A percentile compares a stretch with the other conserved stretches of the same genome.
Evolutionary conservation across 176 grass and related monocot species (phyloP).

Genomic region (Oryza coarctata): DNA sequence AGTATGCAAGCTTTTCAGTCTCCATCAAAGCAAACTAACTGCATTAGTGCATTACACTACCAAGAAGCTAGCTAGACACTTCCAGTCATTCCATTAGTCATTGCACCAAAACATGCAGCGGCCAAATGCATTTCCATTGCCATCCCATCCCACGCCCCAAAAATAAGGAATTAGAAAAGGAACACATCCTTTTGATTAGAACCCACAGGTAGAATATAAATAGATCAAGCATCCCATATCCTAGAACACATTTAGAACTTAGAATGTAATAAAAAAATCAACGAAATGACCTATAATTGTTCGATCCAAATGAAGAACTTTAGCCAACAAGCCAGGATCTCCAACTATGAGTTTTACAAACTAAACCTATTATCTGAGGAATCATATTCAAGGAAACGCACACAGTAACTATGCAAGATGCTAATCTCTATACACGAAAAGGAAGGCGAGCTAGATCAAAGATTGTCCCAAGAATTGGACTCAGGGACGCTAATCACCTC

Average conservation of each 20-base stretch:
- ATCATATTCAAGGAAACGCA: neutral
- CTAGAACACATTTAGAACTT: neutral
- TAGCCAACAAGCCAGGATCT: neutral
- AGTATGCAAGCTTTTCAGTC: neutral
- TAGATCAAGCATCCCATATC: neutral
- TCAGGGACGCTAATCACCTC: slow-evolving; percentile 54
- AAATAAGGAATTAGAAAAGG: neutral
- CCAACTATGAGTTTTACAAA: neutral
- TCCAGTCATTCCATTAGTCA: neutral
- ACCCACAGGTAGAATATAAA: neutral
- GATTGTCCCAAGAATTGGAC: slow-evolving; percentile 17
- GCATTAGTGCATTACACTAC: neutral
- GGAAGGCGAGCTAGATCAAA: neutral
- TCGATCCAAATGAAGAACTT: slow-evolving; percentile 3
- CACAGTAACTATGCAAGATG: neutral
- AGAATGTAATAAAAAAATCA: neutral
- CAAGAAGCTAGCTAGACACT: neutral
- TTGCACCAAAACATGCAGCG: neutral
- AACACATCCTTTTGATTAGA: neutral
- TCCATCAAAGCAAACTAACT: neutral
- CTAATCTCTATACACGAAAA: neutral
- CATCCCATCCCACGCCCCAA: neutral
- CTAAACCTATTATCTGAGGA: neutral
- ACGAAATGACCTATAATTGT: neutral
- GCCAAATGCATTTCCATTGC: neutral